These are phyloP conservation scores for Dryas drummondii DNA, from an alignment of 306 rosid genomes.

Conservation along the genomic window DNA sequence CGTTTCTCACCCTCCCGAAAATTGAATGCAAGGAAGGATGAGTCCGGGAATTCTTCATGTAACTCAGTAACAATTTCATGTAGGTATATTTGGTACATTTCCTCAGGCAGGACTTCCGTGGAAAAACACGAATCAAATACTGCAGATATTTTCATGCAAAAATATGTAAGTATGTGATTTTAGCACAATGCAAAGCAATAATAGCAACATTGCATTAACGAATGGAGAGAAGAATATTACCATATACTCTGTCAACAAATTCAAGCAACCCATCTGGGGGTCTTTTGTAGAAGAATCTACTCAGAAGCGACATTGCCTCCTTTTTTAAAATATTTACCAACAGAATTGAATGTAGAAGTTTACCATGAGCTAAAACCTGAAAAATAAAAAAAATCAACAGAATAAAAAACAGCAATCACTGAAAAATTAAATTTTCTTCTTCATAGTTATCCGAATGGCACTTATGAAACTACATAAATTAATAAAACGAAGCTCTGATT, in stretches of 20 bases:
- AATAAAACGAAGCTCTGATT: not conserved
- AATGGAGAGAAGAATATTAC: conserved; percentile 35
- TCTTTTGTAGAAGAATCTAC: conserved; percentile 92
- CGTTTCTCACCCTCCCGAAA: conserved; percentile 88
- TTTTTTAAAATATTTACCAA: not conserved
- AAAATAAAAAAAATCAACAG: not conserved
- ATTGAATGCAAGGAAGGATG: conserved; percentile 84
- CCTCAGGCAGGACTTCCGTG: conserved; percentile 85
- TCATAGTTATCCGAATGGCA: not conserved
- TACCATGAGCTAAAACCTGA: conserved; percentile 30
- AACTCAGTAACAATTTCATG: conserved; percentile 76
- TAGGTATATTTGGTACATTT: conserved; percentile 75
- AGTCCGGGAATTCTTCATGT: conserved; percentile 90
- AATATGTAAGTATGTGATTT: not conserved
- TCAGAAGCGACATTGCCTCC: conserved; percentile 71
- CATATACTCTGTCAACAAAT: conserved; percentile 81
- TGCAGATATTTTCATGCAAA: conserved; percentile 34
- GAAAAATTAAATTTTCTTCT: not conserved
- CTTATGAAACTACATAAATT: not conserved
- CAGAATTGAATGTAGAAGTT: conserved; percentile 3
- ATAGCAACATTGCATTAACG: conserved; percentile 12
- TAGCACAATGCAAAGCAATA: not conserved
- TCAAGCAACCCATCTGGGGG: conserved; percentile 98
- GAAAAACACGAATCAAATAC: conserved; percentile 97
- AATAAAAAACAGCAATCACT: not conserved